phyloP scores from a whole-genome alignment of 2,329 filamentous ascomycete genomes.

The Monilinia fructicola region DNA sequence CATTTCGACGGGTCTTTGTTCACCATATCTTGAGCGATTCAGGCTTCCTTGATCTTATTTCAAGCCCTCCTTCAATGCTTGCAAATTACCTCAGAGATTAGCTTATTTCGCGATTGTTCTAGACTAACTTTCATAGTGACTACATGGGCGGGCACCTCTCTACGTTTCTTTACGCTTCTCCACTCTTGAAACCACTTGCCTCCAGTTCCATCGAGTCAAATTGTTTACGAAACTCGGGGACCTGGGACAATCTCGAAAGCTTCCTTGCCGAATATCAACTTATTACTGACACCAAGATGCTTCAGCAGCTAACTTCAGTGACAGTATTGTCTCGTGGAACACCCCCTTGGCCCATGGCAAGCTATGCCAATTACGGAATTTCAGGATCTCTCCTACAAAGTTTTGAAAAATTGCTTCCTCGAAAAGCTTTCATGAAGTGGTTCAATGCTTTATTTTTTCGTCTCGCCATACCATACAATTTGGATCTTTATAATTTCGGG shows the following conservation, averaged over 20 bases:
- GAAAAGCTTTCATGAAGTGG: constrained; percentile 25
- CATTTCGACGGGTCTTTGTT: not conserved
- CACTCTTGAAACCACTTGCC: constrained; percentile 20
- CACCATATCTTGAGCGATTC: not conserved
- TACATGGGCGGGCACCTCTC: constrained; percentile 27
- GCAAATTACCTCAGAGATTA: not conserved
- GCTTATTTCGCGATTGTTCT: not conserved
- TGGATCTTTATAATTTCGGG: not conserved
- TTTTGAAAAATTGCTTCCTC: constrained; percentile 16
- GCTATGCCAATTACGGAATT: not conserved
- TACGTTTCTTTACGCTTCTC: constrained; percentile 24
- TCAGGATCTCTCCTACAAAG: not conserved
- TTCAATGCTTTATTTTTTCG: constrained; percentile 27
- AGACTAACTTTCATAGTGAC: constrained; percentile 11
- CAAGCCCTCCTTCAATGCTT: not conserved
- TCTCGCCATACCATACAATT: constrained; percentile 21
- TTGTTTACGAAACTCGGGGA: constrained; percentile 24
- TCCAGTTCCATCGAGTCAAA: constrained; percentile 14
- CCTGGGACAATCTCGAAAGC: constrained; percentile 7
- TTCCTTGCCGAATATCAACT: constrained; percentile 28
- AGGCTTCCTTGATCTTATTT: not conserved
- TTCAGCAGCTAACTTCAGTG: constrained; percentile 20
- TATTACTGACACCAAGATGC: constrained; percentile 21
- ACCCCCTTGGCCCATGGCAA: not conserved
- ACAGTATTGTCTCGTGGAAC: not conserved